These are phyloP conservation scores for Neurospora sp. DNA, from an alignment of 495 filamentous ascomycete genomes.

Conservation along the genomic window DNA sequence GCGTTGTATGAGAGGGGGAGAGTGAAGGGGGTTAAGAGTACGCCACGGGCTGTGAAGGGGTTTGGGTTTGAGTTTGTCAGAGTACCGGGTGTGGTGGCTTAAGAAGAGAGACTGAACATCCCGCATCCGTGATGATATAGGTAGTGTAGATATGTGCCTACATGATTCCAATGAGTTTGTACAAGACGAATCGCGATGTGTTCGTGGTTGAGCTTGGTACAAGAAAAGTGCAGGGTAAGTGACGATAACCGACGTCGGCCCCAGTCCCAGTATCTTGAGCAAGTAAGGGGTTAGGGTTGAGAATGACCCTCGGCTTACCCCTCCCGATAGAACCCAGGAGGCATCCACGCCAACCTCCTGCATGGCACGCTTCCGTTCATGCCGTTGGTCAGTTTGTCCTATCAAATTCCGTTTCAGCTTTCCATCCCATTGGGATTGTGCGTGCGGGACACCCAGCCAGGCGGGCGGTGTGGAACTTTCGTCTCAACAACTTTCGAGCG, in stretches of 20 bases:
- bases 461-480: neutral
- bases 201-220: neutral
- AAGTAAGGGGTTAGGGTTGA: neutral
- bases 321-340: neutral
- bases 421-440: too few species aligned
- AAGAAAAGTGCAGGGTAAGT: neutral
- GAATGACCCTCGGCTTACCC: neutral
- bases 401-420: neutral
- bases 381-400: neutral
- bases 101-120: neutral
- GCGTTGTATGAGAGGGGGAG: conserved; percentile 33
- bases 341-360: neutral
- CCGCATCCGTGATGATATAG: neutral
- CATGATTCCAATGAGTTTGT: neutral
- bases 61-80: conserved; percentile 25
- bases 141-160: neutral
- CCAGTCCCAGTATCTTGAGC: neutral
- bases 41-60: conserved; percentile 33
- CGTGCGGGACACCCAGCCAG: too few species aligned
- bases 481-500: neutral
- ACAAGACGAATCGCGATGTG: neutral
- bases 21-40: conserved; percentile 19
- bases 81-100: neutral
- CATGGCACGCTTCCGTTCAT: neutral
- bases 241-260: neutral